Base-by-base conservation (phyloP, 2,329 filamentous ascomycete species). In the Fusarium duplospermum region DNA sequence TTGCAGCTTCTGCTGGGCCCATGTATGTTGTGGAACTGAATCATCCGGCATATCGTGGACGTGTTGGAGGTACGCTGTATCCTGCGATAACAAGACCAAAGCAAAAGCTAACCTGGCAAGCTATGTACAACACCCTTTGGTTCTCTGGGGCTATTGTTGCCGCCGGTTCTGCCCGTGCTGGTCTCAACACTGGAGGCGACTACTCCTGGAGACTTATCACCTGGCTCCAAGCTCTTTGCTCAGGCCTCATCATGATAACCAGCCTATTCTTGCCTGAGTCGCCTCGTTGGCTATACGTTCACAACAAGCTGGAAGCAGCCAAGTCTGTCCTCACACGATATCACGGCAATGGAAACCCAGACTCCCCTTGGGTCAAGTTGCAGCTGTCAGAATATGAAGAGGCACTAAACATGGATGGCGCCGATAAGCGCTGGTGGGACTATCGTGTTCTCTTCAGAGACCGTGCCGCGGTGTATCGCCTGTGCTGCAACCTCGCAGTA, bases 341-440 rank as follows among this genome's bases (percentile, higher is more conserved):
- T 31, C 82, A 83, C 56, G 81, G 80, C 2, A 80, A 80, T 27
- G 80, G 79, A 7, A 76, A 80, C 16, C 67, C 72, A 4, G 69
- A 82, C 11, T 79, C 80, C 8, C 80, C 83, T 1, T 78, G 86
- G 16, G 84, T 86, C 6, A 78, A 80, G 62, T 81, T 85, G 6
- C 82, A 85, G 72, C 78, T 84, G 62, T 78, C 77, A 33, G 84
- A 86, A 66, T 85, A 86, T 73, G 77, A 82, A 59, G 69, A 78
- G 1, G 77, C 80, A 50, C 84, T 86, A 29, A 80, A 82, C n/a
- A 70, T 71, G 67, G 83, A 87, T 24, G 84, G 83, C 14, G 84
- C 84, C 1, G 86, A 88, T 70, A 87, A 88, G 78, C 82, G 84
- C 58, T 87, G 87, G 83, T 89, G 85, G 84, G 87, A 90, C 78